phyloP scores from a whole-genome alignment of 192 early-diverging fungal genomes.

The Chytriomyces hyalinus region DNA sequence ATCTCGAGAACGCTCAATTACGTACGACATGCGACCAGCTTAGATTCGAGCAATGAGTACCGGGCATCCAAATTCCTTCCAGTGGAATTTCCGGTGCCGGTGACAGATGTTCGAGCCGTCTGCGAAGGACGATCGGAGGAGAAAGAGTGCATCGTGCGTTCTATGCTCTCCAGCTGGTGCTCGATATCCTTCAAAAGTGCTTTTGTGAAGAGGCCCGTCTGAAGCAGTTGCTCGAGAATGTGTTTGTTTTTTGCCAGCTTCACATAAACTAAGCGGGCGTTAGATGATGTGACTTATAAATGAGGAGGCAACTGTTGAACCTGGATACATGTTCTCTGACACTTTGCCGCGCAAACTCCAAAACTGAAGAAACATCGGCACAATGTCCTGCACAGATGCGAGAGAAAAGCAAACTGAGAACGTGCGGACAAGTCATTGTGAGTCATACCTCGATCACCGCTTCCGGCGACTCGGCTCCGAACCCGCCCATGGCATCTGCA shows the following conservation, averaged over 20 bases:
- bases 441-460: constrained; percentile 15
- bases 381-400: constrained; percentile 8
- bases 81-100: background rate
- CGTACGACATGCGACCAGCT: constrained; percentile 21
- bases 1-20: background rate
- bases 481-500: background rate
- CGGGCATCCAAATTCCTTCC: background rate
- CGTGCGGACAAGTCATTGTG: background rate
- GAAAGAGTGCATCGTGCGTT: constrained; percentile 5
- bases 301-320: background rate
- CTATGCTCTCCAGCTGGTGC: background rate
- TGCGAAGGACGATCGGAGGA: background rate
- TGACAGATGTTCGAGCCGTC: background rate
- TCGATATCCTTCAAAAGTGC: constrained; percentile 12
- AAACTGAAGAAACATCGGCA: constrained; percentile 33
- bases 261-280: constrained; percentile 26
- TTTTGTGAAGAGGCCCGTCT: constrained; percentile 35
- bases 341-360: constrained; percentile 34
- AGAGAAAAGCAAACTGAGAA: background rate
- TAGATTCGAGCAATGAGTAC: constrained; percentile 24
- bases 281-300: background rate
- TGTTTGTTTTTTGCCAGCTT: constrained; percentile 35
- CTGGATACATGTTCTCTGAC: constrained; percentile 36
- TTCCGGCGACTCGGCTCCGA: constrained; percentile 5
- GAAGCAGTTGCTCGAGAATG: constrained; percentile 25